Percentiles rank a stretch among this genome's conserved stretches.
Evolutionary conservation across 345 rosid species (phyloP).

Genomic region (Psidium guajava): DNA sequence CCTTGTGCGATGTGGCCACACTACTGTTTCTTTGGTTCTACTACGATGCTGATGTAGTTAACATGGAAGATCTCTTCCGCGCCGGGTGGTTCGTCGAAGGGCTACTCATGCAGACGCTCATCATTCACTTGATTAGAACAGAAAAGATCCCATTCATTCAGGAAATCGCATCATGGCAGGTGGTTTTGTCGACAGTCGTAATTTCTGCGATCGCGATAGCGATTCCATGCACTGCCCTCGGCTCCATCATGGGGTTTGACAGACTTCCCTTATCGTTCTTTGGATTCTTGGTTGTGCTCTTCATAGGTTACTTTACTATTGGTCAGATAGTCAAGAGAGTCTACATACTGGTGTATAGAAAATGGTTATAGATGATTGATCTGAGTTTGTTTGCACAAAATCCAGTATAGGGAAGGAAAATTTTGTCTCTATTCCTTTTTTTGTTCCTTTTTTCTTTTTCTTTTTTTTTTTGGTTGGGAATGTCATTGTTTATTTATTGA

Average conservation of each 20-base stretch:
- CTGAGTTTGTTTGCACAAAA: neutral
- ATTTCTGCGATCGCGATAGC: slow-evolving; percentile 45
- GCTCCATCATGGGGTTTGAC: slow-evolving; percentile 32
- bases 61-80: slow-evolving; percentile 16
- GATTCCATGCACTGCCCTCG: slow-evolving; percentile 28
- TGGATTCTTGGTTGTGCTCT: slow-evolving; percentile 47
- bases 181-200: slow-evolving; percentile 34
- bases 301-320: slow-evolving; percentile 39
- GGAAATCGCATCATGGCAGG: slow-evolving; percentile 56
- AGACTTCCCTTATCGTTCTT: slow-evolving; percentile 35
- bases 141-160: slow-evolving; percentile 56
- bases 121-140: slow-evolving; percentile 53
- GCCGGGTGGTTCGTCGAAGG: slow-evolving; percentile 61
- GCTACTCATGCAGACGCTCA: slow-evolving; percentile 54
- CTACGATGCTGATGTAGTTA: neutral
- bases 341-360: slow-evolving; percentile 35
- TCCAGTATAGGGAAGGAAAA: neutral
- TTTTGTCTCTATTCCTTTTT: neutral
- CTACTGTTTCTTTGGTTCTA: slow-evolving; percentile 34
- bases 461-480: neutral
- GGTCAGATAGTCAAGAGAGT: slow-evolving; percentile 57
- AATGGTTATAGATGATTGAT: slow-evolving; percentile 31
- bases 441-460: neutral
- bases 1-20: slow-evolving; percentile 32
- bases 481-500: neutral